These are phyloP conservation scores for Amphicarpaea edgeworthii DNA, from an alignment of 306 rosid species.

Conservation along the genomic window DNA sequence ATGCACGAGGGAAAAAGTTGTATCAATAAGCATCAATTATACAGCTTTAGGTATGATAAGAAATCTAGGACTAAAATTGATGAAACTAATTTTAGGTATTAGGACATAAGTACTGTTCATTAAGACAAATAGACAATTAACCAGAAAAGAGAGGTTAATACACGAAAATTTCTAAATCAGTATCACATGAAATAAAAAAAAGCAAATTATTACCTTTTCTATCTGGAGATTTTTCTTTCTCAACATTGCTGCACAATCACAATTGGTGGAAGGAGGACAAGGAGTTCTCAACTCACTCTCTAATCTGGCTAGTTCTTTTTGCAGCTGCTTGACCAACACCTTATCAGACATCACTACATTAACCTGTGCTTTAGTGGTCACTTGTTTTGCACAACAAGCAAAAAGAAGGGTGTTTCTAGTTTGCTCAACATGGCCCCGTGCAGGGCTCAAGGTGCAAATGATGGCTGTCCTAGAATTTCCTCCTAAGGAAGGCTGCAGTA, in stretches of 20 bases:
- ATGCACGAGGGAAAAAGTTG: slow-evolving; percentile 19
- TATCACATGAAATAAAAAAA: slow-evolving; percentile 22
- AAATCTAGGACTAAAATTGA: background rate
- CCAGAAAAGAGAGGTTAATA: background rate
- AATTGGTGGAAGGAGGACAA: slow-evolving; percentile 61
- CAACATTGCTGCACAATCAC: slow-evolving; percentile 62
- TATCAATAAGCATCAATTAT: slow-evolving; percentile 13
- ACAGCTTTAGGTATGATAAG: background rate
- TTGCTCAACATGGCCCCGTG: slow-evolving; percentile 89
- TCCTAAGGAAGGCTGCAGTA: slow-evolving; percentile 89
- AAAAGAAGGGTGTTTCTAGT: slow-evolving; percentile 93
- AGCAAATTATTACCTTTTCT: slow-evolving; percentile 66
- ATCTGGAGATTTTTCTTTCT: slow-evolving; percentile 88
- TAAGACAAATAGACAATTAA: slow-evolving; percentile 2
- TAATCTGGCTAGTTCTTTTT: slow-evolving; percentile 85
- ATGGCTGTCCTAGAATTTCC: slow-evolving; percentile 98
- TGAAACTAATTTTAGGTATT: background rate
- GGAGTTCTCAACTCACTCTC: slow-evolving; percentile 89
- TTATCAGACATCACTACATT: slow-evolving; percentile 97
- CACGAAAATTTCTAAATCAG: background rate
- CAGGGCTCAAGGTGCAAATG: slow-evolving; percentile 90
- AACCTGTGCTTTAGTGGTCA: slow-evolving; percentile 93
- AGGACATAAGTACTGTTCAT: slow-evolving; percentile 3
- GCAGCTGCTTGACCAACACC: slow-evolving; percentile 89
- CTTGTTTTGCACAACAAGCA: slow-evolving; percentile 96